Conservation (phyloP, 176 grass and related monocot species). For the Avena insularis region DNA sequence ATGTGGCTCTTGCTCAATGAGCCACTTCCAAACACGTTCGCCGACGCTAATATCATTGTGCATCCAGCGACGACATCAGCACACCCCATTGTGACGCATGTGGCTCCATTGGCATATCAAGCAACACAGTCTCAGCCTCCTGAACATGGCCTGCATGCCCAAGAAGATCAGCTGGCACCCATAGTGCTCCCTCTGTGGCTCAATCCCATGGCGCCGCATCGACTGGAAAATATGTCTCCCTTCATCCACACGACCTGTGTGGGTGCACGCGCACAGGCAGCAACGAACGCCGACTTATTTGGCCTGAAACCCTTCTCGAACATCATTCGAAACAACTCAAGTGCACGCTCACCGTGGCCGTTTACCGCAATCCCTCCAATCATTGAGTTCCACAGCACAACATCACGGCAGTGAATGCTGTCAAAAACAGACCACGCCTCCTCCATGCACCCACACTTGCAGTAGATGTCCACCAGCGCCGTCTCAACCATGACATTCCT, state of each 20-base stretch:
- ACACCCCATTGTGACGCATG: conserved; percentile 76
- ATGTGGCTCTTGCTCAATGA: conserved; percentile 58
- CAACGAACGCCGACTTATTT: conserved; percentile 58
- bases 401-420: conserved; percentile 34
- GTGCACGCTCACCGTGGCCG: conserved; percentile 41
- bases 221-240: conserved; percentile 57
- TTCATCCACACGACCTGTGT: neutral
- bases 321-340: conserved; percentile 57
- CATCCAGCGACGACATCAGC: conserved; percentile 59
- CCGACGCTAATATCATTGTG: conserved; percentile 61
- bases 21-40: conserved; percentile 53
- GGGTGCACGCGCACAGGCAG: conserved; percentile 60
- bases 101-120: conserved; percentile 72
- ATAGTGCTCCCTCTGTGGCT: conserved; percentile 70
- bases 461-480: conserved; percentile 68
- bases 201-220: neutral
- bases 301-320: conserved; percentile 41
- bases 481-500: conserved; percentile 31
- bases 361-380: conserved; percentile 66
- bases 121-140: conserved; percentile 58
- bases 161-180: conserved; percentile 68
- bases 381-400: conserved; percentile 74
- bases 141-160: conserved; percentile 51
- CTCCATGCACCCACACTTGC: conserved; percentile 64
- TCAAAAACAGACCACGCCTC: conserved; percentile 55